Evolutionary conservation across 331 rosid genomes (phyloP).

Genomic region (Acacia pycnantha): DNA sequence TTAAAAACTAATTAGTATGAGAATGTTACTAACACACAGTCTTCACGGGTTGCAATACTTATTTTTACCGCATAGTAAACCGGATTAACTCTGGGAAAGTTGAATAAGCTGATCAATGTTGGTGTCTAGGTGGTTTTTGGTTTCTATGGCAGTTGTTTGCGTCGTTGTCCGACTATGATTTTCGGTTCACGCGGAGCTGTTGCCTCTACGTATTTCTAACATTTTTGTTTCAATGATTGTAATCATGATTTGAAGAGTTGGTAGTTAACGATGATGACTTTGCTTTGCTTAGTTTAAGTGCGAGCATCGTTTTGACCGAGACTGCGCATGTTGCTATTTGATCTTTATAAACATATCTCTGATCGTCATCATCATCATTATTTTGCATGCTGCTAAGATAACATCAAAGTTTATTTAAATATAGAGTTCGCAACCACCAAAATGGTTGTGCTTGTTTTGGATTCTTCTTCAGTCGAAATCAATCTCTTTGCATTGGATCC

Average conservation of each 20-base stretch:
- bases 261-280: constrained; percentile 23
- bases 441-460: not conserved
- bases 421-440: not conserved
- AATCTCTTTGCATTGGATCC: constrained; percentile 6
- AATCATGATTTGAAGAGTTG: not conserved
- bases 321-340: constrained; percentile 33
- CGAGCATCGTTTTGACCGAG: constrained; percentile 42
- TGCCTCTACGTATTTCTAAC: not conserved
- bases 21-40: constrained; percentile 18
- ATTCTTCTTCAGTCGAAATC: not conserved
- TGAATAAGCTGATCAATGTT: constrained; percentile 22
- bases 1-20: constrained; percentile 2
- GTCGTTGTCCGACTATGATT: not conserved
- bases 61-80: constrained; percentile 5
- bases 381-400: constrained; percentile 31
- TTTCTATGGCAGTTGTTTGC: not conserved
- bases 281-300: constrained; percentile 13
- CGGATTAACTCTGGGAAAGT: constrained; percentile 10
- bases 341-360: constrained; percentile 4
- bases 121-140: not conserved
- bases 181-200: not conserved
- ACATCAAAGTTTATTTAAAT: constrained; percentile 14
- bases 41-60: constrained; percentile 6
- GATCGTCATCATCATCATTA: not conserved
- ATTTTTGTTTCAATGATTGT: constrained; percentile 14